Evolutionary conservation across 2,329 filamentous ascomycete species (phyloP).

Genomic region (Aureobasidium sp.): DNA sequence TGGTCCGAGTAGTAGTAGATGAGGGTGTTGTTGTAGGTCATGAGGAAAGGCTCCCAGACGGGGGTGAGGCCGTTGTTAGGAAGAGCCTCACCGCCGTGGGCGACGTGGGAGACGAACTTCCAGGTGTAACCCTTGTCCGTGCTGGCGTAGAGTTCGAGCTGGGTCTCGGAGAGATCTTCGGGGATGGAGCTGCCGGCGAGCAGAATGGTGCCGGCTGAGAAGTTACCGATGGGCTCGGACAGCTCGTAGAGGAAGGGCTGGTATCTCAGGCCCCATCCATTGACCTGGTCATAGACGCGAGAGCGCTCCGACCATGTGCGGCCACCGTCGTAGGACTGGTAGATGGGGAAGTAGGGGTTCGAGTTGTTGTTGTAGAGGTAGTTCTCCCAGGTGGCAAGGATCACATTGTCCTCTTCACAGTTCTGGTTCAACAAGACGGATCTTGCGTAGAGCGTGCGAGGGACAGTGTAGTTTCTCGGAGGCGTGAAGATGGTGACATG

Average conservation of each 20-base stretch:
- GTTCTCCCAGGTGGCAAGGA: slow-evolving; percentile 48
- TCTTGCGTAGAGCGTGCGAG: slow-evolving; percentile 43
- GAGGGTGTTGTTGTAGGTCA: slow-evolving; percentile 48
- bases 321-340: slow-evolving; percentile 37
- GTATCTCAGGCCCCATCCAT: slow-evolving; percentile 57
- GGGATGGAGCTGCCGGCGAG: slow-evolving; percentile 53
- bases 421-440: slow-evolving; percentile 37
- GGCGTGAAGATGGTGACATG: slow-evolving; percentile 21
- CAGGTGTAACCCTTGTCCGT: slow-evolving; percentile 52
- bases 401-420: slow-evolving; percentile 20
- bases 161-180: slow-evolving; percentile 49
- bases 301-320: slow-evolving; percentile 55
- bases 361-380: slow-evolving; percentile 39
- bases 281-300: slow-evolving; percentile 53
- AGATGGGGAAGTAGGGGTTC: slow-evolving; percentile 38
- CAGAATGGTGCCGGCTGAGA: slow-evolving; percentile 54
- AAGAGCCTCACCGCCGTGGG: slow-evolving; percentile 51
- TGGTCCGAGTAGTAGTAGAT: slow-evolving; percentile 66
- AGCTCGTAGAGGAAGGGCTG: slow-evolving; percentile 62
- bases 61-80: slow-evolving; percentile 58
- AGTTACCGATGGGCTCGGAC: slow-evolving; percentile 48
- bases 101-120: slow-evolving; percentile 59
- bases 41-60: slow-evolving; percentile 65
- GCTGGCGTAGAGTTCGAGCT: slow-evolving; percentile 62
- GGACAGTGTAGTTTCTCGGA: slow-evolving; percentile 21